Base-by-base conservation (phyloP, 1,284 basidiomycete species). In the Ustilago shanxiensis region DNA sequence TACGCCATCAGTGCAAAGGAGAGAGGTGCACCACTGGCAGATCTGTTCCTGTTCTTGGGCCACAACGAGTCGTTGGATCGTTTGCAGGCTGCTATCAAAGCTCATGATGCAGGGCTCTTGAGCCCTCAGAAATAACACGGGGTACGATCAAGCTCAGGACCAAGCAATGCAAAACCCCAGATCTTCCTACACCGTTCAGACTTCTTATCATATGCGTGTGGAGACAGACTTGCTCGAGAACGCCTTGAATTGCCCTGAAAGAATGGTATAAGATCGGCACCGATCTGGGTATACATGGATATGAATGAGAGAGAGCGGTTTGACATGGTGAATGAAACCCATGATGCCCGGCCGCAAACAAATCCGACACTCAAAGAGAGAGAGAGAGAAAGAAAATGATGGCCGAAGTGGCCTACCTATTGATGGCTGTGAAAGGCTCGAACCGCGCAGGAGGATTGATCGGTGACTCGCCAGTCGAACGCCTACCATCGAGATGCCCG, bases 41-140 rank as follows among this genome's bases (percentile, higher is more conserved):
- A 77, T n/a, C 39, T 76, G 22, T 50, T 79, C n/a, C 24, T 56
- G 18, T 69, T 77, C 47, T 39, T 79, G 16, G 77, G 77, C 3
- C 39, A 37, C 16, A 3, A 63, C 0, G 49, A 66, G 50, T 44
- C 53, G 5, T 11, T 77, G 18, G 3, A 20, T 1, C 52, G 74
- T 2, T 47, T 77, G 9, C 13, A 52, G 11, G 18, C 31, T 14
- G 74, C 74, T 1, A 24, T 63, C 2, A 29, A 60, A 3, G 73
- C 69, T 8, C 18, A 35, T 11, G 14, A 58, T 26, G 26, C 29
- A 3, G 60, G 60, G 0, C 18, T 22, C 20, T 22, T 67, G 35
- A 33, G 14, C 14, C 9, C 33, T 2, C 7, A 35, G 18, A 28
- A 10, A 26, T n/a, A 20, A 6, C 2, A 4, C 22, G n/a, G 3